Evolutionary conservation across 2,329 filamentous ascomycete species (phyloP).

Genomic region (Cladosporium sp.): DNA sequence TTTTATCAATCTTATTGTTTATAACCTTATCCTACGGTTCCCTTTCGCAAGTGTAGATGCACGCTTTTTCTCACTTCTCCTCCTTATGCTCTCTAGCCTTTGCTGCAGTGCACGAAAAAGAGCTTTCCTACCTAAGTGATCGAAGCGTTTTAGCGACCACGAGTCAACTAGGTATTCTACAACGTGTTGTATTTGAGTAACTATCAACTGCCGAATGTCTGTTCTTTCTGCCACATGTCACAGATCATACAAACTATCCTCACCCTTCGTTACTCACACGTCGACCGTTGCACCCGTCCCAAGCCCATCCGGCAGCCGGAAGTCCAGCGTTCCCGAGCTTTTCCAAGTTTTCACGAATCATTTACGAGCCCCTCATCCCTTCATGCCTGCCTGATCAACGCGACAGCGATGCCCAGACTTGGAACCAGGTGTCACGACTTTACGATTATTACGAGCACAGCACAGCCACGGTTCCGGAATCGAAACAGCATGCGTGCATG

Average conservation of each 20-base stretch:
- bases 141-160: too few relatives aligned
- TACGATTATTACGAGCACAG: neutral
- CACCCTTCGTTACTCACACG: neutral
- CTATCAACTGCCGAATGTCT: too few relatives aligned
- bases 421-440: neutral
- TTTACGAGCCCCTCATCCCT: too few relatives aligned
- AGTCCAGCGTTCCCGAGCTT: neutral
- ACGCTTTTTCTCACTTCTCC: neutral
- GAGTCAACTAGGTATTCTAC: too few relatives aligned
- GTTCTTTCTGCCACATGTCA: neutral
- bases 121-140: too few relatives aligned
- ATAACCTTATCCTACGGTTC: neutral
- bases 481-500: neutral
- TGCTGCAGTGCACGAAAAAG: neutral
- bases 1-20: neutral
- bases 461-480: too few relatives aligned
- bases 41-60: neutral
- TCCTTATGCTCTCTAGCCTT: neutral
- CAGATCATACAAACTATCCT: neutral
- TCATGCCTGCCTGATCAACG: too few relatives aligned
- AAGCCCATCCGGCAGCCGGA: neutral
- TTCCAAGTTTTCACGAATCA: too few relatives aligned
- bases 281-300: neutral
- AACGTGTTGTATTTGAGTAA: too few relatives aligned
- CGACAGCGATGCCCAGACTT: neutral